Evolutionary conservation across 495 filamentous ascomycete genomes (phyloP).

Genomic region (Penicillium manginii): DNA sequence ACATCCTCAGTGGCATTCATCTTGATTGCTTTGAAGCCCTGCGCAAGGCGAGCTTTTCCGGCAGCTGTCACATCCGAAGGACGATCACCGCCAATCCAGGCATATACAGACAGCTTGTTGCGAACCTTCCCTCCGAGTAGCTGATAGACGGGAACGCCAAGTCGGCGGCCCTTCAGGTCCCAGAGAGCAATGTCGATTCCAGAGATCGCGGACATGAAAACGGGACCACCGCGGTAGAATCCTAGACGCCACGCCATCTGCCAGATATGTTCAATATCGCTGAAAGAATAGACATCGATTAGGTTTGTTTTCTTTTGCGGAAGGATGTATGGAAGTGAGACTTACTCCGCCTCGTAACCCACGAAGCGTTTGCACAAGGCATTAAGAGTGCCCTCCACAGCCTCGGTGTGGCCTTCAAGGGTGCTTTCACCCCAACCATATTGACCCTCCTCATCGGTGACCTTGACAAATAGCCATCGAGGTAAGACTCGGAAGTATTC

Average conservation of each 20-base stretch:
- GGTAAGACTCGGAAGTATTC: slow-evolving; percentile 78
- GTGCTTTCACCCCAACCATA: slow-evolving; percentile 82
- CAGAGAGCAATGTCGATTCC: slow-evolving; percentile 82
- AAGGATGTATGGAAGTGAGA: background rate
- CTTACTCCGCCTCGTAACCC: slow-evolving; percentile 75
- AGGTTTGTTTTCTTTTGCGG: background rate
- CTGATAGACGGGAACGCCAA: slow-evolving; percentile 71
- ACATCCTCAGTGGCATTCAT: slow-evolving; percentile 85
- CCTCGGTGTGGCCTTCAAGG: slow-evolving; percentile 75
- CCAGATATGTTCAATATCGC: slow-evolving; percentile 83
- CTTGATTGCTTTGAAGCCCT: slow-evolving; percentile 75
- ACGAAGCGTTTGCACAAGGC: slow-evolving; percentile 64
- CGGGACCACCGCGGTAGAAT: slow-evolving; percentile 79
- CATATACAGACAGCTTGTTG: slow-evolving; percentile 72
- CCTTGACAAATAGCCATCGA: slow-evolving; percentile 80
- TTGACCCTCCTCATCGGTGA: slow-evolving; percentile 64
- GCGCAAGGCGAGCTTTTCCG: slow-evolving; percentile 64
- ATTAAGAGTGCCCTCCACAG: slow-evolving; percentile 75
- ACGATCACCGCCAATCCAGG: slow-evolving; percentile 83
- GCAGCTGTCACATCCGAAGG: slow-evolving; percentile 68
- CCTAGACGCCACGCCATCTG: slow-evolving; percentile 69
- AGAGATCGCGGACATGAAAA: slow-evolving; percentile 78
- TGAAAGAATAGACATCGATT: slow-evolving; percentile 25
- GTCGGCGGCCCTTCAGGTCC: slow-evolving; percentile 66
- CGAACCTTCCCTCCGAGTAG: slow-evolving; percentile 76